Conservation (phyloP, 1,284 basidiomycete species). For the Microbotryum violaceum region DNA sequence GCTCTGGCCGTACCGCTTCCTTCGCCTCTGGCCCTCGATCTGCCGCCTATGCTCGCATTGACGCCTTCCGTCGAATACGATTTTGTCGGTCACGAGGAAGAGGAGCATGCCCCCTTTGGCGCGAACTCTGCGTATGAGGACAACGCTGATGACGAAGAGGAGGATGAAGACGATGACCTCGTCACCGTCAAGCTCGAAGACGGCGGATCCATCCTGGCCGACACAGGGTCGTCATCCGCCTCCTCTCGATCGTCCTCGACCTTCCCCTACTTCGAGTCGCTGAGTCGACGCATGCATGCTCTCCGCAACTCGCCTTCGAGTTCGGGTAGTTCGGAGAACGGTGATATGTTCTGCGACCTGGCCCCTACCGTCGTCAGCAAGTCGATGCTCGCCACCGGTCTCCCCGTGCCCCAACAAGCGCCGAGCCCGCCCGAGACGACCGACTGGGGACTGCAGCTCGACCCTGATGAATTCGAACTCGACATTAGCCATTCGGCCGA, state of each 20-base stretch:
- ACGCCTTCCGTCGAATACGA: constrained; percentile 17
- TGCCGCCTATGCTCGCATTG: constrained; percentile 15
- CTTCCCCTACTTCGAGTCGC: constrained; percentile 13
- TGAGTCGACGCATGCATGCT: constrained; percentile 16
- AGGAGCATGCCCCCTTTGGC: constrained; percentile 12
- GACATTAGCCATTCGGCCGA: constrained; percentile 17
- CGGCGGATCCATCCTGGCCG: constrained; percentile 4
- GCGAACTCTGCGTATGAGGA: constrained; percentile 21
- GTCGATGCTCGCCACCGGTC: constrained; percentile 23
- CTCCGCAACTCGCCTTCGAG: constrained; percentile 16
- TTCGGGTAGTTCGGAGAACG: constrained; percentile 15
- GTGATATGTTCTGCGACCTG: constrained; percentile 24
- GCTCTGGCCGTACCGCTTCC: constrained; percentile 18
- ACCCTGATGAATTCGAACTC: constrained; percentile 25
- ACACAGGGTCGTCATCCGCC: constrained; percentile 5
- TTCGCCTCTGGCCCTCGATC: constrained; percentile 29
- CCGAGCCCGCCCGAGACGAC: constrained; percentile 23
- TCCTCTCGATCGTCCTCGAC: constrained; percentile 21
- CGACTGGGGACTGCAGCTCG: constrained; percentile 25
- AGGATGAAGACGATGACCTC: constrained; percentile 15
- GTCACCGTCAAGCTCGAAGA: constrained; percentile 27
- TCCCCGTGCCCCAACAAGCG: constrained; percentile 24
- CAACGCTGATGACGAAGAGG: constrained; percentile 18
- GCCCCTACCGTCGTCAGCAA: constrained; percentile 16
- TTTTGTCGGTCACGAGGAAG: constrained; percentile 25